Conservation (phyloP, 2,329 filamentous ascomycete species). For the Verticillium isaacii region DNA sequence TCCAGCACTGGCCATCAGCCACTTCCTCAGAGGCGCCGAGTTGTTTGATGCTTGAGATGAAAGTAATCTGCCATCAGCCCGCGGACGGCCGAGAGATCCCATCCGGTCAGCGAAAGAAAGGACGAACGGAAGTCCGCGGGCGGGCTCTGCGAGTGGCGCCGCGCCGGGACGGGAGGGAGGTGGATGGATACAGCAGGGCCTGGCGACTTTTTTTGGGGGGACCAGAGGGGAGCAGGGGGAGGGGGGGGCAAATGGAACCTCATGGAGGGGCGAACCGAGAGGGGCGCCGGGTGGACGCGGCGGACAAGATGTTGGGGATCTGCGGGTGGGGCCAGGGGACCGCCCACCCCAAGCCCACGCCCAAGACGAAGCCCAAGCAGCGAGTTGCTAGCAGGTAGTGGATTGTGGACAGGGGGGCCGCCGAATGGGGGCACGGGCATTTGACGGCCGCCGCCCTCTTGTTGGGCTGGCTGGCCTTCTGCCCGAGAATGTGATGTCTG, state of each 20-base stretch:
- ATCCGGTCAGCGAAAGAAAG: background rate
- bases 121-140: conserved; percentile 3
- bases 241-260: background rate
- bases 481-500: background rate
- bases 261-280: background rate
- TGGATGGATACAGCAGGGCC: background rate
- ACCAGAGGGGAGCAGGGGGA: background rate
- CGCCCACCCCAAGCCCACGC: background rate
- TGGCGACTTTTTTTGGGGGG: background rate
- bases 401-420: background rate
- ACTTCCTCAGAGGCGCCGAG: background rate
- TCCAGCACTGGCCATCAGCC: background rate
- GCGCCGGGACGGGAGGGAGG: background rate
- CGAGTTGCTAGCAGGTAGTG: background rate
- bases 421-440: background rate
- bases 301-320: conserved; percentile 41
- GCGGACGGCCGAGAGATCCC: background rate
- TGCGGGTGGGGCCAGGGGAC: conserved; percentile 23
- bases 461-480: background rate
- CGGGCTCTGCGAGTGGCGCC: background rate
- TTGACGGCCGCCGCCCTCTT: background rate
- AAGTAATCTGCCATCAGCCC: background rate
- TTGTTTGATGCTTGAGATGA: background rate
- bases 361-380: background rate
- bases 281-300: conserved; percentile 5